phyloP scores from a whole-genome alignment of 345 rosid species.

The Rhizophora mangle region DNA sequence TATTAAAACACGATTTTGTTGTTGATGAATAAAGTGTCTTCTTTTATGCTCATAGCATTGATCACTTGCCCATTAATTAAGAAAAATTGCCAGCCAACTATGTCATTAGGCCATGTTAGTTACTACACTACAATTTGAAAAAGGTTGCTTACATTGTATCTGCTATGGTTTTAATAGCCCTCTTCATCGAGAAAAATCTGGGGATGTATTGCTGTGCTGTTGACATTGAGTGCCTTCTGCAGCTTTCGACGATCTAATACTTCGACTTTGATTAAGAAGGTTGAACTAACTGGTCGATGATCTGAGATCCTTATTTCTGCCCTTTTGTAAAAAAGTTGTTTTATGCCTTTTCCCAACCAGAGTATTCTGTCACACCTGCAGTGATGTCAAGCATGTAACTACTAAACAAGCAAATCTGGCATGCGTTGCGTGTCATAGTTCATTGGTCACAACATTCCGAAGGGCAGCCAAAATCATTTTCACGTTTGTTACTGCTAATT shows the following conservation, averaged over 20 bases:
- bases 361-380: slow-evolving; percentile 96
- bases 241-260: slow-evolving; percentile 77
- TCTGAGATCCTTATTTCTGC: slow-evolving; percentile 70
- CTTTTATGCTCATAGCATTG: too few relatives aligned
- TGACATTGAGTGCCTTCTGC: slow-evolving; percentile 68
- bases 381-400: slow-evolving; percentile 7
- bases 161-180: slow-evolving; percentile 15
- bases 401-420: too few relatives aligned
- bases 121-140: too few relatives aligned
- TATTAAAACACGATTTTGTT: too few relatives aligned
- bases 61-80: too few relatives aligned
- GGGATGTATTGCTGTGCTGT: slow-evolving; percentile 71
- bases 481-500: neutral
- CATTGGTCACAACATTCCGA: neutral
- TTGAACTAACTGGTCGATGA: slow-evolving; percentile 93
- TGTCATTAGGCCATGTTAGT: too few relatives aligned
- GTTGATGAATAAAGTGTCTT: too few relatives aligned
- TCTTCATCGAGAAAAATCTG: slow-evolving; percentile 46
- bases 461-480: neutral
- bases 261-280: slow-evolving; percentile 69
- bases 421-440: neutral
- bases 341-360: slow-evolving; percentile 81
- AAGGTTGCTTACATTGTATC: slow-evolving; percentile 28
- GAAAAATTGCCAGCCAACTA: too few relatives aligned
- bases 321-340: slow-evolving; percentile 66